Evolutionary conservation across 768 basidiomycete genomes (phyloP), one percentile per base, ranked within the genome.

Genomic region (Lepiota brunneoincarnata): DNA sequence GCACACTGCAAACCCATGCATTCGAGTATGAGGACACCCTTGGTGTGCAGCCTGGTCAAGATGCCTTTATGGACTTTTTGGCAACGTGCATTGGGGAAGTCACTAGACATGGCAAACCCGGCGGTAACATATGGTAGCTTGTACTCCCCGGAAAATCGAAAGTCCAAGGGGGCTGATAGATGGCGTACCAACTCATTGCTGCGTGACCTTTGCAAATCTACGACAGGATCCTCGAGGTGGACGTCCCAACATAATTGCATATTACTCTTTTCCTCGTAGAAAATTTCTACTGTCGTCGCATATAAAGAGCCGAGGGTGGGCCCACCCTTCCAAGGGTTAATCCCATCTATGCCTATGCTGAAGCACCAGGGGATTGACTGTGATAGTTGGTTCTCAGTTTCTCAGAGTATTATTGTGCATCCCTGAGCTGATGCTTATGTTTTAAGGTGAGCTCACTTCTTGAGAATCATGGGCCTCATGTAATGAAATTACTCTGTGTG

Each of bases 1-100:
- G 7, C 49, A 39, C 11, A 51, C 49, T 11, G 39, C 34, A 51
- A 40, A 3, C 49, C 49, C 40, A 51, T 42, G 24, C 49, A 51
- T 31, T 51, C 49, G 2, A 34, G 18, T 12, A 6, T 6, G 11
- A 51, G 49, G 18, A 42, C 49, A 3, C 49, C 39, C 15, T 51
- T 39, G 17, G 23, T 38, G 34, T 41, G 41, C 10, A 51, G 26
- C 18, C 41, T 51, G 28, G 39, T 51, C 7, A 51, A 12, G 6
- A 39, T 51, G 17, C 49, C 39, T 17, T 43, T 51, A 34, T 51
- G 49, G 2, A 15, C 31, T 1, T n/a, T 7, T 6, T 39, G 34
- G 18, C 40, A 31, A 31, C 39, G 49, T 5, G 49, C 49, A n/a
- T 51, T 42, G 12, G n/a, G 9, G 28, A 41, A 51, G 31, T 42